Evolutionary conservation across 768 basidiomycete species (phyloP).

Genomic region (Suillus americanus): DNA sequence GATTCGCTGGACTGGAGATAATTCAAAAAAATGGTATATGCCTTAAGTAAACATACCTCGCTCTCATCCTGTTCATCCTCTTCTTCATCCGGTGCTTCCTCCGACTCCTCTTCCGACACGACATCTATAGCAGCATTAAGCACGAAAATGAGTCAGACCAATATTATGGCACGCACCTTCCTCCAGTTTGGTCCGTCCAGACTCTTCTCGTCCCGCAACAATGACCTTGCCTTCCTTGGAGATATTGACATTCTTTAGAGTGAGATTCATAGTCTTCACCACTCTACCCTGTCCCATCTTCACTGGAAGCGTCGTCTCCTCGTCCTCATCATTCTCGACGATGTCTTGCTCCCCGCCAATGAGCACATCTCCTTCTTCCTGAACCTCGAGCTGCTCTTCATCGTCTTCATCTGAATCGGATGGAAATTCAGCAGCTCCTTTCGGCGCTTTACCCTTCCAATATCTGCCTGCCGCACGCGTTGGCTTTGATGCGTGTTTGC

Average conservation of each 20-base stretch:
- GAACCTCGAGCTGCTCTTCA: conserved; percentile 40
- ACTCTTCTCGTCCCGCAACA: conserved; percentile 77
- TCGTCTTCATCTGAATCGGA: conserved; percentile 66
- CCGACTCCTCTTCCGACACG: conserved; percentile 39
- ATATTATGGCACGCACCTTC: conserved; percentile 38
- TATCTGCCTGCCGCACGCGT: conserved; percentile 83
- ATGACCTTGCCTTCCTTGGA: conserved; percentile 79
- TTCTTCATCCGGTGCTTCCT: conserved; percentile 38
- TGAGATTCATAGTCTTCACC: conserved; percentile 64
- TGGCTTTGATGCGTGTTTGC: conserved; percentile 75
- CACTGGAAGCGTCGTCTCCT: conserved; percentile 43
- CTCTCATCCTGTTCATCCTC: conserved; percentile 29
- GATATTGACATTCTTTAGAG: conserved; percentile 78
- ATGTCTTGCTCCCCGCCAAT: conserved; percentile 60
- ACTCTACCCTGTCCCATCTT: conserved; percentile 33
- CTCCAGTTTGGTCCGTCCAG: conserved; percentile 68
- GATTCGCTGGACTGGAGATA: conserved; percentile 72
- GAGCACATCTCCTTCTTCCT: conserved; percentile 57
- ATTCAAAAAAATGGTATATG: conserved; percentile 16
- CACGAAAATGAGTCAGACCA: conserved; percentile 7
- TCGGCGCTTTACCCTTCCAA: conserved; percentile 89
- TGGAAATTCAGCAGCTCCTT: conserved; percentile 56
- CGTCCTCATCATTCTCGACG: conserved; percentile 43
- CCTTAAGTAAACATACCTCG: conserved; percentile 40
- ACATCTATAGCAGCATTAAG: conserved; percentile 17